A percentile compares a stretch with the other conserved stretches of the same genome.
These are phyloP conservation scores for Gracilaria gracilis DNA, from an alignment of 23 red algal species.

Conservation along the genomic window DNA sequence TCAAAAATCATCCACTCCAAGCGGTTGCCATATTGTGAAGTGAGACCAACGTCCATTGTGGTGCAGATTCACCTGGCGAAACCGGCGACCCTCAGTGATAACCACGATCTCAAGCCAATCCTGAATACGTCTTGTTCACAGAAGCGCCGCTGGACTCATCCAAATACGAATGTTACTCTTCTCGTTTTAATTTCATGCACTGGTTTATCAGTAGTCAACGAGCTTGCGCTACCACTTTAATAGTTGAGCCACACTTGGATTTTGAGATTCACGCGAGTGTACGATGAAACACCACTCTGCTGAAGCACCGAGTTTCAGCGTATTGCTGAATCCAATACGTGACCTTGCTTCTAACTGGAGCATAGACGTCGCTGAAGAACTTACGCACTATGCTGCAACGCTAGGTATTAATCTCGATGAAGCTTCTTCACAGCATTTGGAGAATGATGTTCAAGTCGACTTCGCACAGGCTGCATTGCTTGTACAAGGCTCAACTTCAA, in stretches of 20 bases:
- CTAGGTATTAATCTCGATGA: slow-evolving; percentile 44
- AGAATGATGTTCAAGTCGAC: slow-evolving; percentile 34
- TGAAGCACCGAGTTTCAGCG: slow-evolving; percentile 47
- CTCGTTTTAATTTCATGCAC: not conserved
- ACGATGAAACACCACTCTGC: not conserved
- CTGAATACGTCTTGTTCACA: not conserved
- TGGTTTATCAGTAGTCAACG: not conserved
- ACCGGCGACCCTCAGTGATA: no score
- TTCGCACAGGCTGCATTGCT: slow-evolving; percentile 82
- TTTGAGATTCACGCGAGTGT: not conserved
- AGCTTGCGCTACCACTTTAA: not conserved
- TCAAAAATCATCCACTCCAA: no score
- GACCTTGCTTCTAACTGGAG: slow-evolving; percentile 82
- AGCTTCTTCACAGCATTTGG: not conserved
- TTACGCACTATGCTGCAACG: slow-evolving; percentile 57
- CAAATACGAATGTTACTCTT: not conserved
- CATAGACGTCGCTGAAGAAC: slow-evolving; percentile 77
- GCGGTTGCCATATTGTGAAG: no score
- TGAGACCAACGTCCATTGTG: no score
- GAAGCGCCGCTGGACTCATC: not conserved
- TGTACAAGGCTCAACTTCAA: slow-evolving; percentile 73
- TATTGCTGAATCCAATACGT: slow-evolving; percentile 73
- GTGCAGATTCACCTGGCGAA: no score
- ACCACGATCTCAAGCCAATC: no score
- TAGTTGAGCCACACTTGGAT: not conserved